Percentiles rank a stretch among this genome's conserved stretches.
Conservation (phyloP, 2,329 filamentous ascomycete genomes). For the Colletotrichum costaricense region DNA sequence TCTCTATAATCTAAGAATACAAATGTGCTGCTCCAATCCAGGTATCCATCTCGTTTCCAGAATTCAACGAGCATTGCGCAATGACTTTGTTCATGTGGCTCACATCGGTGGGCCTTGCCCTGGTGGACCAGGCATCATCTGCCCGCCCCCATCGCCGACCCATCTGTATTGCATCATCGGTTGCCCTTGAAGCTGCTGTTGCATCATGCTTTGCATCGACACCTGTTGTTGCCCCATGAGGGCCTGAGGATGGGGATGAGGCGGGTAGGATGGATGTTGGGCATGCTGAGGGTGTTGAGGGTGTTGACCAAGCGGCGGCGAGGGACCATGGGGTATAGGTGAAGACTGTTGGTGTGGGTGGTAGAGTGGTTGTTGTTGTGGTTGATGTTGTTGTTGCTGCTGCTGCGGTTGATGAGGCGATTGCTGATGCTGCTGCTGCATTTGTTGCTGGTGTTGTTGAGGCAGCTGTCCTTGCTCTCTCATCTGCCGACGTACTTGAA, state of each 20-base stretch:
- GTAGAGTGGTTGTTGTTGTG: constrained; percentile 28
- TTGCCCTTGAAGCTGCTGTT: constrained; percentile 33
- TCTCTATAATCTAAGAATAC: background rate
- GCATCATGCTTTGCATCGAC: constrained; percentile 23
- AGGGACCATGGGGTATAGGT: background rate
- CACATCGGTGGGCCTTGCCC: constrained; percentile 3
- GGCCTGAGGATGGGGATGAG: constrained; percentile 20
- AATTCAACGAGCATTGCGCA: background rate
- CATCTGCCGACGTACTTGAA: constrained; percentile 52
- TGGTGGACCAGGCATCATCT: constrained; percentile 51
- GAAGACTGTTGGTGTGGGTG: constrained; percentile 18
- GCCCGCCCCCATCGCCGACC: constrained; percentile 57
- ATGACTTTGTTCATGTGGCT: background rate
- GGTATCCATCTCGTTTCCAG: background rate
- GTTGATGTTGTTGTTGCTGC: constrained; percentile 45
- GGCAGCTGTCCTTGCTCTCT: constrained; percentile 44
- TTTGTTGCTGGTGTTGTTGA: constrained; percentile 43
- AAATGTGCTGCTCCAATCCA: background rate
- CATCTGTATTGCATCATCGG: constrained; percentile 49
- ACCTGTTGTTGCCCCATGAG: constrained; percentile 11
- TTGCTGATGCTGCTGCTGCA: constrained; percentile 42
- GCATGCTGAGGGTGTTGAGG: background rate
- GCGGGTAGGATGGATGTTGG: constrained; percentile 14
- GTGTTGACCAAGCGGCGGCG: constrained; percentile 4
- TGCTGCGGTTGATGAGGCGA: constrained; percentile 44